Conservation (phyloP, 1,284 basidiomycete genomes). For the Pseudozyma pruni region DNA sequence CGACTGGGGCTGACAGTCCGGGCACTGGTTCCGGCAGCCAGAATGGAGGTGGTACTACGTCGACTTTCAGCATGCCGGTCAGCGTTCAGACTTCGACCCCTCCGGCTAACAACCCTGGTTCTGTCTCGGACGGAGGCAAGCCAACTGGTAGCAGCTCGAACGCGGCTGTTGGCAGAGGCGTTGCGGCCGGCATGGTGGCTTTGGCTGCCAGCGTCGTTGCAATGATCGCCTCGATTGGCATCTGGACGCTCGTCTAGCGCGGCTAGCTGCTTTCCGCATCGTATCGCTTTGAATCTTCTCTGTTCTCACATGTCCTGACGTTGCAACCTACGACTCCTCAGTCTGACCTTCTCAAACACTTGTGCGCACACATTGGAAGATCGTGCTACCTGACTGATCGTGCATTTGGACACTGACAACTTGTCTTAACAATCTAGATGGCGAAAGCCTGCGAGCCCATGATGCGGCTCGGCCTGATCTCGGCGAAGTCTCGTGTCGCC, state of each 20-base stretch:
- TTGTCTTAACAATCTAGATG: no score
- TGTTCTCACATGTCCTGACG: neutral
- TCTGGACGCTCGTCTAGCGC: slow-evolving; percentile 34
- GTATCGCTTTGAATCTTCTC: no score
- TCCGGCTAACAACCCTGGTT: neutral
- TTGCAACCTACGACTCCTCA: no score
- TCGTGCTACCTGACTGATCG: no score
- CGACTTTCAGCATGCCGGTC: slow-evolving; percentile 15
- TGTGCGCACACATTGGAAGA: no score
- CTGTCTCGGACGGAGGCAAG: neutral
- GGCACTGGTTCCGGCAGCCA: slow-evolving; percentile 3
- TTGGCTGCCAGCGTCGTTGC: slow-evolving; percentile 7
- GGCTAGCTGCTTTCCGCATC: no score
- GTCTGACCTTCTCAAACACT: no score
- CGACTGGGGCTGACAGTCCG: no score
- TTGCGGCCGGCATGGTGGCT: slow-evolving; percentile 1
- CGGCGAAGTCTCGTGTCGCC: slow-evolving; percentile 17
- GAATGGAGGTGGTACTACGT: slow-evolving; percentile 4
- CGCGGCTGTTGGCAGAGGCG: neutral
- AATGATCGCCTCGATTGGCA: slow-evolving; percentile 8
- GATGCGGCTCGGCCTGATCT: slow-evolving; percentile 27
- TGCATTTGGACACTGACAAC: no score
- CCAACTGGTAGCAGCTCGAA: neutral
- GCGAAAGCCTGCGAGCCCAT: slow-evolving; percentile 22
- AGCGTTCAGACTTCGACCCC: slow-evolving; percentile 8